phyloP scores from a whole-genome alignment of 768 basidiomycete species.

The Cystobasidium ongulense region DNA sequence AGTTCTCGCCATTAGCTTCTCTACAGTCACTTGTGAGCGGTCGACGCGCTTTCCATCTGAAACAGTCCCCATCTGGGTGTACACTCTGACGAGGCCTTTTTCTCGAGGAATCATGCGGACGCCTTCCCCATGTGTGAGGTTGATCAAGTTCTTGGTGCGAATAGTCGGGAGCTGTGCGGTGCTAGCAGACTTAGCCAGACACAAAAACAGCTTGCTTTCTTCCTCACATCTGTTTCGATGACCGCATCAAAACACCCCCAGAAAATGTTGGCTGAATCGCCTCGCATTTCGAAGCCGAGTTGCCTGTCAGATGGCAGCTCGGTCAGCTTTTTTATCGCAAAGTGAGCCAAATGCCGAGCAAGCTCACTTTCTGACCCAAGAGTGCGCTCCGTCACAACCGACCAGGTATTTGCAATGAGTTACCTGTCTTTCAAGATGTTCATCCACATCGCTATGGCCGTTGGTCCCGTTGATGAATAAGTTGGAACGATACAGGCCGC shows the following conservation, averaged over 20 bases:
- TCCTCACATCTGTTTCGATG: constrained; percentile 25
- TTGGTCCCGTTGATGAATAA: neutral
- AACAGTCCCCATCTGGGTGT: constrained; percentile 15
- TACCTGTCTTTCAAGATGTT: neutral
- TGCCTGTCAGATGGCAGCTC: neutral
- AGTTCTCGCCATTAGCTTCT: constrained; percentile 35
- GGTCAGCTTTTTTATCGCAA: neutral
- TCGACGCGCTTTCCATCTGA: constrained; percentile 26
- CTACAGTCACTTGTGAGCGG: constrained; percentile 34
- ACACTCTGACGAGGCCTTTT: constrained; percentile 25
- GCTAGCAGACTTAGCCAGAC: no score
- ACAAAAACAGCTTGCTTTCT: no score
- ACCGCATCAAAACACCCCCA: constrained; percentile 35
- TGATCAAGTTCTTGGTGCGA: constrained; percentile 33
- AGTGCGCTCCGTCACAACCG: constrained; percentile 33
- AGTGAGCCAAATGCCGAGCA: neutral
- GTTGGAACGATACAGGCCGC: constrained; percentile 31
- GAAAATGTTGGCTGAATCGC: constrained; percentile 32
- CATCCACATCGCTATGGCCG: neutral
- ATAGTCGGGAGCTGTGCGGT: constrained; percentile 31
- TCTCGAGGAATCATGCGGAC: constrained; percentile 33
- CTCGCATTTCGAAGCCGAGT: constrained; percentile 32
- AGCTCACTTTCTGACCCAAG: constrained; percentile 33
- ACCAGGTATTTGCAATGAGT: constrained; percentile 33
- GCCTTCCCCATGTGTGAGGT: constrained; percentile 20